phyloP scores from a whole-genome alignment of 805 yeast species.

The Limtongia smithiae region DNA sequence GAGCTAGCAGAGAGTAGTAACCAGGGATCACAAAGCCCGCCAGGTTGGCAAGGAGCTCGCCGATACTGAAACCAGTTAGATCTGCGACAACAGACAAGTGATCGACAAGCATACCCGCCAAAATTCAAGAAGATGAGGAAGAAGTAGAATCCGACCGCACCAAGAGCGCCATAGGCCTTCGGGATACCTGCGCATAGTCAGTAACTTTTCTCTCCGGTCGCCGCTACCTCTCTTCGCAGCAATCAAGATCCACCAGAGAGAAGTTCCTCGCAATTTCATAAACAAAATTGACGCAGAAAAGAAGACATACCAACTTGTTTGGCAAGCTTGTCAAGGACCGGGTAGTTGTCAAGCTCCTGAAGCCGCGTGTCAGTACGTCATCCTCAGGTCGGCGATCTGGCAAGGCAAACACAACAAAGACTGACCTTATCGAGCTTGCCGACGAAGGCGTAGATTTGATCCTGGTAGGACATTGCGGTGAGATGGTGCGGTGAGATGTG shows the following conservation, averaged over 20 bases:
- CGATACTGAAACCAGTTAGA: constrained; percentile 44
- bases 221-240: neutral
- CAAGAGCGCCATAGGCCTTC: constrained; percentile 79
- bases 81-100: neutral
- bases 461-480: constrained; percentile 30
- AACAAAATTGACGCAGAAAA: neutral
- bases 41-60: constrained; percentile 87
- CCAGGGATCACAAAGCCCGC: constrained; percentile 91
- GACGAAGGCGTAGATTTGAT: constrained; percentile 32
- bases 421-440: constrained; percentile 33
- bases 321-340: constrained; percentile 36
- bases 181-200: constrained; percentile 50
- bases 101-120: constrained; percentile 63
- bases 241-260: neutral
- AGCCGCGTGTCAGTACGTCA: neutral
- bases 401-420: neutral
- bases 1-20: constrained; percentile 79
- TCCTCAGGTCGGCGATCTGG: no score
- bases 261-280: neutral
- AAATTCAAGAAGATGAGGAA: constrained; percentile 79
- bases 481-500: neutral
- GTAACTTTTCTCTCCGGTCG: no score
- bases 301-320: constrained; percentile 32
- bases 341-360: constrained; percentile 37
- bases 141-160: constrained; percentile 61